Evolutionary conservation across 306 rosid species (phyloP).

Genomic region (Vigna nakashimae): DNA sequence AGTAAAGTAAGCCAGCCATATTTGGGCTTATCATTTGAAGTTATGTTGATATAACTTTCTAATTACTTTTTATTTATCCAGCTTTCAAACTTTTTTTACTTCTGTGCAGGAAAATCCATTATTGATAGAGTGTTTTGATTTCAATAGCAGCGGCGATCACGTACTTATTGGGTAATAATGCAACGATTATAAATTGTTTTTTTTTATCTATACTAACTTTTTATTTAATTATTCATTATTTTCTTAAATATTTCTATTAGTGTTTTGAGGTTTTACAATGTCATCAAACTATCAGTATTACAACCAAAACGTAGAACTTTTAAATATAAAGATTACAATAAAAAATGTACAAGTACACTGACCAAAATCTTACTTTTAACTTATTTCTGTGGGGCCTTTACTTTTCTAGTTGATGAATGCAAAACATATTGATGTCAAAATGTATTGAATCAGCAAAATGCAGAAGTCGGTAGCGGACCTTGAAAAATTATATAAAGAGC

Average conservation of each 20-base stretch:
- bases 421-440: slow-evolving; percentile 30
- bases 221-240: no score
- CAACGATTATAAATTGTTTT: slow-evolving; percentile 12
- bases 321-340: no score
- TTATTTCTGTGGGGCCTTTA: neutral
- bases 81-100: no score
- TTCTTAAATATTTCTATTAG: no score
- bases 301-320: no score
- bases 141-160: slow-evolving; percentile 81
- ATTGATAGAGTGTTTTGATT: slow-evolving; percentile 87
- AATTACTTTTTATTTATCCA: no score
- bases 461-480: slow-evolving; percentile 74
- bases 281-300: no score
- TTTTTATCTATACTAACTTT: no score
- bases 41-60: no score
- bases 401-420: neutral
- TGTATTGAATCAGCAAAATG: slow-evolving; percentile 58
- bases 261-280: neutral
- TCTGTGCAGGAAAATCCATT: slow-evolving; percentile 73
- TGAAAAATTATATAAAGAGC: slow-evolving; percentile 62
- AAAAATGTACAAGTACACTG: no score
- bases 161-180: slow-evolving; percentile 73
- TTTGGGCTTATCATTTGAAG: slow-evolving; percentile 9
- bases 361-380: neutral
- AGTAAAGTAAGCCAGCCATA: slow-evolving; percentile 67